Evolutionary conservation across 2,329 filamentous ascomycete genomes (phyloP).

Genomic region (Macrophomina pseudophaseolina): DNA sequence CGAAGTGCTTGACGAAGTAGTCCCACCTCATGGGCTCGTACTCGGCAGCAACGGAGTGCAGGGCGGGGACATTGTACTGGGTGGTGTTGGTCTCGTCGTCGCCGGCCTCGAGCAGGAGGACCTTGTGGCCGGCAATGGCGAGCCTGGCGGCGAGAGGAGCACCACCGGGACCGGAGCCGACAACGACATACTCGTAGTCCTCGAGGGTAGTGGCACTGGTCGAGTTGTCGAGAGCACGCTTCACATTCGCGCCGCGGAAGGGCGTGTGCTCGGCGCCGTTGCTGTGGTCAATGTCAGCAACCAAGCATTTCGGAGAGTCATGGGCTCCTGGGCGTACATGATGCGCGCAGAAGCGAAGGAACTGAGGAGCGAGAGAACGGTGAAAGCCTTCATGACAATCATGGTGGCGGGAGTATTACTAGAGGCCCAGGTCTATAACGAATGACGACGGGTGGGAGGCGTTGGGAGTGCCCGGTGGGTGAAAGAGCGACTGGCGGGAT

Average conservation of each 20-base stretch:
- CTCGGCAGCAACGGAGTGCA: conserved; percentile 60
- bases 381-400: conserved; percentile 28
- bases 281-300: conserved; percentile 26
- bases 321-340: conserved; percentile 28
- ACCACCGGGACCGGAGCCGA: conserved; percentile 65
- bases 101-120: conserved; percentile 66
- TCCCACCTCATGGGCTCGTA: conserved; percentile 64
- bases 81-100: conserved; percentile 58
- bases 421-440: conserved; percentile 16
- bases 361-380: conserved; percentile 28
- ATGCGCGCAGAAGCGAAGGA: conserved; percentile 28
- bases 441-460: conserved; percentile 17
- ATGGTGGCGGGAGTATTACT: conserved; percentile 12
- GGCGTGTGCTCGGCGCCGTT: conserved; percentile 34
- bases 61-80: conserved; percentile 59
- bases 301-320: not conserved
- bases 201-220: conserved; percentile 25
- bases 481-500: conserved; percentile 25
- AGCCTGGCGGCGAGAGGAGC: conserved; percentile 64
- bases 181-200: conserved; percentile 66
- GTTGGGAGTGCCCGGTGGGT: not conserved
- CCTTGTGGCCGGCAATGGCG: conserved; percentile 63
- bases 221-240: conserved; percentile 30
- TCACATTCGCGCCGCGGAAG: conserved; percentile 31
- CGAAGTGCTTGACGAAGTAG: conserved; percentile 68